Conservation (phyloP, 306 rosid genomes). For the Cucumis hystrix region DNA sequence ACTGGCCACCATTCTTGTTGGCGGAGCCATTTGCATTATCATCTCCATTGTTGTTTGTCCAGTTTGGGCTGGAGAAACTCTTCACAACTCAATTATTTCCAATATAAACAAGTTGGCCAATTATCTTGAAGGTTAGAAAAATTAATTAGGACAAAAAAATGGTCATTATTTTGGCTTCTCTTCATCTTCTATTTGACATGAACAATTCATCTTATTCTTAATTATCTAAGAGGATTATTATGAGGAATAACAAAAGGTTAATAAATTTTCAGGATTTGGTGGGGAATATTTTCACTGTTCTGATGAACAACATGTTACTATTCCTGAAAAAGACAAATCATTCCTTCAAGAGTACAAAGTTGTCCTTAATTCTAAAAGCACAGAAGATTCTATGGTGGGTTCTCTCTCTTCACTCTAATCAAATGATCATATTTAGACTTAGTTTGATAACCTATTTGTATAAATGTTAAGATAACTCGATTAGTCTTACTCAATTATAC, state of each 20-base stretch:
- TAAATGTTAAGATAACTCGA: too few species aligned
- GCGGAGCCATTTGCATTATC: slow-evolving; percentile 54
- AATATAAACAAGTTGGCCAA: slow-evolving; percentile 63
- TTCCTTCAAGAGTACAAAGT: slow-evolving; percentile 44
- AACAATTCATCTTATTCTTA: neutral
- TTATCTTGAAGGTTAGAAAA: slow-evolving; percentile 37
- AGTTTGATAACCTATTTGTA: too few species aligned
- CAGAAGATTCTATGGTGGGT: slow-evolving; percentile 57
- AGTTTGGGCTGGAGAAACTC: slow-evolving; percentile 89
- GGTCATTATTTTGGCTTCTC: neutral
- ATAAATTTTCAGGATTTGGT: slow-evolving; percentile 39
- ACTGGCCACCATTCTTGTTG: slow-evolving; percentile 45
- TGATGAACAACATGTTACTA: slow-evolving; percentile 15
- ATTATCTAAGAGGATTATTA: neutral
- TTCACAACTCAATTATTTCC: slow-evolving; percentile 59
- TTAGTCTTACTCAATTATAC: too few species aligned
- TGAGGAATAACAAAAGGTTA: neutral
- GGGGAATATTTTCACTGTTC: slow-evolving; percentile 35
- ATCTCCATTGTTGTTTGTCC: slow-evolving; percentile 53
- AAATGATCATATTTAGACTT: too few species aligned
- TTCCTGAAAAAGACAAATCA: slow-evolving; percentile 19
- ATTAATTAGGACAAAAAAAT: neutral
- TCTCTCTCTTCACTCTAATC: neutral
- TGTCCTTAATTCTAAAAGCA: slow-evolving; percentile 56
- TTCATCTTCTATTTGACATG: neutral